These are phyloP conservation scores for Rhodamnia rubescens DNA, from an alignment of 345 rosid species.

Conservation along the genomic window DNA sequence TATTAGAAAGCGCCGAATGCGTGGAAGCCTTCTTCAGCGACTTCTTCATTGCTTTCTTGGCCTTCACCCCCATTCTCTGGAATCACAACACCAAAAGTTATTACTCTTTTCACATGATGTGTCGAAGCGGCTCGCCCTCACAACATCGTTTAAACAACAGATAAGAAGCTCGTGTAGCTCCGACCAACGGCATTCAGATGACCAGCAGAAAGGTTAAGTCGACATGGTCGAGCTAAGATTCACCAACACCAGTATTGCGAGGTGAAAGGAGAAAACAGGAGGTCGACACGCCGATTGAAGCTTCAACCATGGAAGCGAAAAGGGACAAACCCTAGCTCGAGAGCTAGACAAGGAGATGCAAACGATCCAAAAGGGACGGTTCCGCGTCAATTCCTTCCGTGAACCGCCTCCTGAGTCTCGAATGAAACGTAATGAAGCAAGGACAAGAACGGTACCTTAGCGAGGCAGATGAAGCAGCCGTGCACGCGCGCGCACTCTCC, in stretches of 20 bases:
- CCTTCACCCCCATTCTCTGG: slow-evolving; percentile 55
- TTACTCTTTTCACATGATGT: not conserved
- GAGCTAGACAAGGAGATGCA: not conserved
- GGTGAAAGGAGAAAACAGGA: not conserved
- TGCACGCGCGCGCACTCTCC: not conserved
- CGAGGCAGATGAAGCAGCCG: not conserved
- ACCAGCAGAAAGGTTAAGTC: no score
- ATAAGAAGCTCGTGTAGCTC: not conserved
- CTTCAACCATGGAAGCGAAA: not conserved
- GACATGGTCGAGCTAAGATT: not conserved
- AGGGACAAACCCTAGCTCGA: no score
- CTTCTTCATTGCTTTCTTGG: slow-evolving; percentile 57
- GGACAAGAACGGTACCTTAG: not conserved
- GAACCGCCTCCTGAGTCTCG: not conserved
- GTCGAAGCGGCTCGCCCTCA: not conserved
- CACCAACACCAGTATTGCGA: not conserved
- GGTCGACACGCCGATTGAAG: not conserved
- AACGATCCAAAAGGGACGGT: not conserved
- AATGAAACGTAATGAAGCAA: not conserved
- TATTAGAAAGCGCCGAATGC: slow-evolving; percentile 4
- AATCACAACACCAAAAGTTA: not conserved
- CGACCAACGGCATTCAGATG: not conserved
- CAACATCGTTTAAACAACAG: not conserved
- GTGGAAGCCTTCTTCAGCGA: slow-evolving; percentile 41
- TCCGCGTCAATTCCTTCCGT: not conserved